A percentile compares a stretch with the other conserved stretches of the same genome.
Evolutionary conservation across 2,329 filamentous ascomycete genomes (phyloP).

Genomic region (Waltergamsia citrina): DNA sequence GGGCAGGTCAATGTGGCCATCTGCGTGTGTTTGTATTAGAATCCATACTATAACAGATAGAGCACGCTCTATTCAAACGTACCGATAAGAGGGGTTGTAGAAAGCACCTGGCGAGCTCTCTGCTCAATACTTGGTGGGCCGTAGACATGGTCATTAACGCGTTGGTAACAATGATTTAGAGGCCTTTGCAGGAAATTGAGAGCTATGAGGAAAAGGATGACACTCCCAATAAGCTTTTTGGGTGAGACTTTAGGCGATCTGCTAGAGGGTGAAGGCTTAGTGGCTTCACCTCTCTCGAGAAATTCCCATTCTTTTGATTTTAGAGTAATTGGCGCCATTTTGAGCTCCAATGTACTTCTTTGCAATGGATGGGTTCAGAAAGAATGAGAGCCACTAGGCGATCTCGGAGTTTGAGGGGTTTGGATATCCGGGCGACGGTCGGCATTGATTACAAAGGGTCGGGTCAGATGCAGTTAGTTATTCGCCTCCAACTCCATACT

Average conservation of each 20-base stretch:
- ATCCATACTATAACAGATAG: background rate
- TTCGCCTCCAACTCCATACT: too few relatives aligned
- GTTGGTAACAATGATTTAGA: conserved; percentile 12
- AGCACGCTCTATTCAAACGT: conserved; percentile 4
- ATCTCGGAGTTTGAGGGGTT: too few relatives aligned
- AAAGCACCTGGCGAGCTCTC: conserved; percentile 35
- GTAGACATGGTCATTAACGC: conserved; percentile 13
- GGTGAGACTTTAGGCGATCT: conserved; percentile 14
- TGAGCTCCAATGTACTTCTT: too few relatives aligned
- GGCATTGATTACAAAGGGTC: too few relatives aligned
- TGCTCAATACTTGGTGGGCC: conserved; percentile 24
- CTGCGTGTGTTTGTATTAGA: too few relatives aligned
- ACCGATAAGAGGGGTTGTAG: conserved; percentile 40
- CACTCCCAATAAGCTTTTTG: conserved; percentile 11
- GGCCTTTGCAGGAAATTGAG: conserved; percentile 16
- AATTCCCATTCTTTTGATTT: background rate
- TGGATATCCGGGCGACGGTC: too few relatives aligned
- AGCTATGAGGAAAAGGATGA: conserved; percentile 14
- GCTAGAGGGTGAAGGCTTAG: conserved; percentile 3
- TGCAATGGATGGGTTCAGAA: too few relatives aligned
- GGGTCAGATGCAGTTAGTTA: too few relatives aligned
- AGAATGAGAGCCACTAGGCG: too few relatives aligned
- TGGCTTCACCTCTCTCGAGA: conserved; percentile 5
- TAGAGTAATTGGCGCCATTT: background rate
- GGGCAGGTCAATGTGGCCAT: conserved; percentile 85